Conservation (phyloP, 1,139 yeast genomes). For the Taphrina populina region DNA sequence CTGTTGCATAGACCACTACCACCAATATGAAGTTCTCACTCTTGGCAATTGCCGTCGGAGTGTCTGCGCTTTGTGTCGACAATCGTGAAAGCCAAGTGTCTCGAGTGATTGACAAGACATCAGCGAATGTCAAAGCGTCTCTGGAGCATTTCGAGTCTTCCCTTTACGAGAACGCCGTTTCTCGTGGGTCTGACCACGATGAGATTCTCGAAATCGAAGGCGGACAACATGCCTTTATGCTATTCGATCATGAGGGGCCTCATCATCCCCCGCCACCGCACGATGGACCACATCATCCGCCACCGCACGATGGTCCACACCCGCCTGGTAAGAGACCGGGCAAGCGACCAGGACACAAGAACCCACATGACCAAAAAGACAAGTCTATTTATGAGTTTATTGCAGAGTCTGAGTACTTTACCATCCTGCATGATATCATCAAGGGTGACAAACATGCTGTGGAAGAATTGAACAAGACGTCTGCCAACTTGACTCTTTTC, state of each 20-base stretch:
- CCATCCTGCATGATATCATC: conserved; percentile 28
- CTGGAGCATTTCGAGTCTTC: too few species aligned
- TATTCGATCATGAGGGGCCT: conserved; percentile 13
- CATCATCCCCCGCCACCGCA: conserved; percentile 2
- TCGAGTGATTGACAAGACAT: too few species aligned
- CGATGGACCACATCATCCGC: conserved; percentile 13
- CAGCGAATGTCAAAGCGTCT: too few species aligned
- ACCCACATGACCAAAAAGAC: conserved; percentile 30
- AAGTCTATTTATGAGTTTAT: conserved; percentile 24
- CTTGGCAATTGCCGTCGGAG: too few species aligned
- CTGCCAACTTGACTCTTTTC: conserved; percentile 36
- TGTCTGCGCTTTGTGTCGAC: too few species aligned
- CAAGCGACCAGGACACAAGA: conserved; percentile 2
- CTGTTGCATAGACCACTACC: too few species aligned
- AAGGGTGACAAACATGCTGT: conserved; percentile 35
- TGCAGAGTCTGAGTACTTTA: conserved; percentile 26
- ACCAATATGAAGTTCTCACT: too few species aligned
- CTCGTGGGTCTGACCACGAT: neutral
- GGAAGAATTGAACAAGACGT: conserved; percentile 35
- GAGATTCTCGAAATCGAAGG: conserved; percentile 2
- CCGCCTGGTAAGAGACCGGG: conserved; percentile 16
- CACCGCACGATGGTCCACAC: conserved; percentile 24
- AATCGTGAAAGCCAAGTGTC: too few species aligned
- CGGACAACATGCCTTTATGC: conserved; percentile 14
- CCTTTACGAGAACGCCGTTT: neutral